These are phyloP conservation scores for Eucalyptus pumila DNA, from an alignment of 345 rosid species.

Conservation along the genomic window DNA sequence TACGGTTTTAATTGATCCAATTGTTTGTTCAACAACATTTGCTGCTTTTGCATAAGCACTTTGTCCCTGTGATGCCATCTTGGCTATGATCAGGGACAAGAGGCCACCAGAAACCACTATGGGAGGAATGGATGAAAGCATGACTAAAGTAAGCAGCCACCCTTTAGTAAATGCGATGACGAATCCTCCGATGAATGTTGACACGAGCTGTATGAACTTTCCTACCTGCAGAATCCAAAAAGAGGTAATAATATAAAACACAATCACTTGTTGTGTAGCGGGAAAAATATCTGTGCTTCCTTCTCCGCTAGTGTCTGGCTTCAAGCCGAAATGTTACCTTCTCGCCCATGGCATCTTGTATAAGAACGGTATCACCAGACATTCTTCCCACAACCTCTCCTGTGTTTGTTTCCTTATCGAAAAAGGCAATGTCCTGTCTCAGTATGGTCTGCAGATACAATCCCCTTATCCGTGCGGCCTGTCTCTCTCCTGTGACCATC, in stretches of 20 bases:
- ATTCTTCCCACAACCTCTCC: conserved; percentile 90
- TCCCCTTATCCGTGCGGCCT: conserved; percentile 61
- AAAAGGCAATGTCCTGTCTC: conserved; percentile 74
- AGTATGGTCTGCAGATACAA: conserved; percentile 63
- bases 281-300: background rate
- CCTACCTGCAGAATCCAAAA: conserved; percentile 45
- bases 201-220: conserved; percentile 55
- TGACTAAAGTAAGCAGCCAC: conserved; percentile 79
- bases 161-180: conserved; percentile 60
- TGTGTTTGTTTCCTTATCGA: conserved; percentile 69
- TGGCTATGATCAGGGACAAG: conserved; percentile 37
- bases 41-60: conserved; percentile 72
- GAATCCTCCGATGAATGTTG: conserved; percentile 81
- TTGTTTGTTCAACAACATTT: conserved; percentile 56
- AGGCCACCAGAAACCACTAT: conserved; percentile 50
- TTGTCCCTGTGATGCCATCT: conserved; percentile 57
- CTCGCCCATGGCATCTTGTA: conserved; percentile 96
- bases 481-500: conserved; percentile 90
- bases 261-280: background rate
- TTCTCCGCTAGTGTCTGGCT: background rate
- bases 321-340: conserved; percentile 29
- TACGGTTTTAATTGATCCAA: conserved; percentile 81
- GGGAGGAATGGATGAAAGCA: conserved; percentile 60
- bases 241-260: background rate
- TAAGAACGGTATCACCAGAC: conserved; percentile 94